Evolutionary conservation across 805 yeast species (phyloP).

Genomic region (Cyberlindnera lachancei): DNA sequence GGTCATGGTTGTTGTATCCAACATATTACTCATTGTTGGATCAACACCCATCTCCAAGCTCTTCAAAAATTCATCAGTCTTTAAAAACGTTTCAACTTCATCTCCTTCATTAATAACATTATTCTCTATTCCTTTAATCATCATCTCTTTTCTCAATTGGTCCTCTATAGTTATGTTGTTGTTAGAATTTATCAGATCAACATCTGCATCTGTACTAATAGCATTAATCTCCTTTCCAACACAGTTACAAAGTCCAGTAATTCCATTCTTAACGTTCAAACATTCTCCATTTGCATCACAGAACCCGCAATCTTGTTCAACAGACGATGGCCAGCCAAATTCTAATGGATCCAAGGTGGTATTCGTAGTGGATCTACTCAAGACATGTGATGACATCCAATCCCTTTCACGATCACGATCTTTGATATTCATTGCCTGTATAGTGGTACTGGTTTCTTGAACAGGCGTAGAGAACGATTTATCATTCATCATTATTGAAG

Average conservation of each 20-base stretch:
- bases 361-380: constrained; percentile 15
- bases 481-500: constrained; percentile 2
- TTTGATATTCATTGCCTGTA: no score
- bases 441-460: no score
- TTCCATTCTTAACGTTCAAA: constrained; percentile 10
- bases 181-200: no score
- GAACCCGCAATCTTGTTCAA: constrained; percentile 11
- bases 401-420: no score
- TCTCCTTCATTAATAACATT: constrained; percentile 8
- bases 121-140: constrained; percentile 2
- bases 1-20: no score
- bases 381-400: not conserved
- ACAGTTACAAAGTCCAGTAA: no score
- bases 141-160: constrained; percentile 3
- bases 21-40: no score
- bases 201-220: no score
- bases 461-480: constrained; percentile 2
- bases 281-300: constrained; percentile 12
- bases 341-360: constrained; percentile 14
- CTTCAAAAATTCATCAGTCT: constrained; percentile 2
- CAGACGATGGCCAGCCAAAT: constrained; percentile 12
- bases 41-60: not conserved
- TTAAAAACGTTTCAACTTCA: constrained; percentile 3
- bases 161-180: no score
- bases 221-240: no score